Evolutionary conservation across 2,329 filamentous ascomycete species (phyloP).

Genomic region (Fusarium cyanostomum): DNA sequence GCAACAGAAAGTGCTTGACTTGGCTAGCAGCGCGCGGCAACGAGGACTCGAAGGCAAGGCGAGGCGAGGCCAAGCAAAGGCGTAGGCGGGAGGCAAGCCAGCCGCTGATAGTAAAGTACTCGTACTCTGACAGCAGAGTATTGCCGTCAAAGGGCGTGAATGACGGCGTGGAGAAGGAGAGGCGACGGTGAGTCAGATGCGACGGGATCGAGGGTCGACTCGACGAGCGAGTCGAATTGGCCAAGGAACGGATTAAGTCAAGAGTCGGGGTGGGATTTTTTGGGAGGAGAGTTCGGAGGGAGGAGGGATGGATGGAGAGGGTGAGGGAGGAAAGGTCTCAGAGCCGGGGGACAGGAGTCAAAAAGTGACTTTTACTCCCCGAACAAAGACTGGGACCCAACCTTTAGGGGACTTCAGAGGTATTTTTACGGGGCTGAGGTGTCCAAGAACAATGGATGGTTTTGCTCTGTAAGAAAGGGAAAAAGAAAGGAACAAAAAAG

Average conservation of each 20-base stretch:
- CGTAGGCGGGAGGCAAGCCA: slow-evolving; percentile 30
- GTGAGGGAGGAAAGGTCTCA: slow-evolving; percentile 23
- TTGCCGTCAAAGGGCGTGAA: slow-evolving; percentile 22
- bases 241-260: slow-evolving; percentile 28
- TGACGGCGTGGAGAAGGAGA: slow-evolving; percentile 31
- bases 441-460: slow-evolving; percentile 25
- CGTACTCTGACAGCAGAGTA: slow-evolving; percentile 16
- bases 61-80: slow-evolving; percentile 21
- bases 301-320: background rate
- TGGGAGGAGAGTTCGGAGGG: slow-evolving; percentile 7
- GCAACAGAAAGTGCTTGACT: slow-evolving; percentile 1
- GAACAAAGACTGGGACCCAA: slow-evolving; percentile 19
- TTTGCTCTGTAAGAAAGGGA: slow-evolving; percentile 18
- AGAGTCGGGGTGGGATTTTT: slow-evolving; percentile 21
- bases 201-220: slow-evolving; percentile 34
- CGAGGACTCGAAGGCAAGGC: slow-evolving; percentile 16
- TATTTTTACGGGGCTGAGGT: slow-evolving; percentile 4
- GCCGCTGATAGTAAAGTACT: slow-evolving; percentile 31
- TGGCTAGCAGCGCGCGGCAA: slow-evolving; percentile 9
- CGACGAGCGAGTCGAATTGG: slow-evolving; percentile 30
- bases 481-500: slow-evolving; percentile 13
- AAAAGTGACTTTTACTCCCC: slow-evolving; percentile 31
- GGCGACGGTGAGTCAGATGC: slow-evolving; percentile 34
- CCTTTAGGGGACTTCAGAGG: slow-evolving; percentile 22
- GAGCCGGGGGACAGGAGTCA: slow-evolving; percentile 17